Evolutionary conservation across 2,329 filamentous ascomycete genomes (phyloP), one percentile per base, ranked within the genome.

Genomic region (Alternaria sp.): DNA sequence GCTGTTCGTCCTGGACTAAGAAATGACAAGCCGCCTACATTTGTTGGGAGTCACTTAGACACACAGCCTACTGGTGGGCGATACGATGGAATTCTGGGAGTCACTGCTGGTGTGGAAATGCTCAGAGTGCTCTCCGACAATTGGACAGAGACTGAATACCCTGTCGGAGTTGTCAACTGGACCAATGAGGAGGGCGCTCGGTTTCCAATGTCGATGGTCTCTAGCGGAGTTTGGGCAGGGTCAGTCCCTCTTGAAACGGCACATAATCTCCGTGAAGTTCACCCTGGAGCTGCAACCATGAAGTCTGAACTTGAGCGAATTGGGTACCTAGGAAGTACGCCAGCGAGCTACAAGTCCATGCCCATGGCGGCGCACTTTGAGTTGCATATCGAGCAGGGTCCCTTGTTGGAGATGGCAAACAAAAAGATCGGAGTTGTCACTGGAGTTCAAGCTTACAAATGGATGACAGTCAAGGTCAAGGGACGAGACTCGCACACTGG

Each of bases 381-480:
- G 76, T 83, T 95, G 9, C 92, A 95, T 72, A 94, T 94, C 54
- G 92, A 96, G 75, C 93, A 96, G 75, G 91, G 91, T 0, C 91
- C 91, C 0, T 86, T 92, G 34, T 83, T 96, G 1, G 88, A 94
- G 70, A 83, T 83, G 16, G 82, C 85, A 28, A 79, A 83, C 26
- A 84, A 88, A 65, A 88, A 88, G 54, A 84, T 94, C 52, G 89
- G 89, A 22, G 84, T 91, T 7, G 91, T 94, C 5, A 85, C 86
- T 32, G 90, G 90, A 3, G 90, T 91, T 1, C 91, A 93, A 73
- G 89, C 89, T 5, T 93, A 91, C 75, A 86, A 87, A 59, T 93
- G 91, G 91, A 88, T 88, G 75, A 89, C 86, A 0, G 76, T 93
- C 38, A 86, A 85, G 6, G 84, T 93, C 3, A 81, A 81, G 9